phyloP scores from a whole-genome alignment of 192 early-diverging fungal genomes.

The Thoreauomyces humboldtii region DNA sequence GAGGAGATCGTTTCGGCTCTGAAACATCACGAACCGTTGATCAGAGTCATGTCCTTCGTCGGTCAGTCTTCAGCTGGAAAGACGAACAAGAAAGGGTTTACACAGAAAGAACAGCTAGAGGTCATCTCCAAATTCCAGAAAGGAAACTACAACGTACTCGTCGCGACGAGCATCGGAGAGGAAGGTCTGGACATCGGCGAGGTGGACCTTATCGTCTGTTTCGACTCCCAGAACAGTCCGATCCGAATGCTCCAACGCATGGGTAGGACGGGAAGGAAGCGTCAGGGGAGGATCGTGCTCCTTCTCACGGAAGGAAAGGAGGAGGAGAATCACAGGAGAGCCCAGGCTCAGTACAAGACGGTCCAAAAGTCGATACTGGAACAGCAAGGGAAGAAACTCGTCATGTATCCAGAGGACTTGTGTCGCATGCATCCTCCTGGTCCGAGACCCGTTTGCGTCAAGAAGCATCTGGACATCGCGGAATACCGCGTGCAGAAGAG shows the following conservation, averaged over 20 bases:
- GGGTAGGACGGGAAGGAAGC: conserved; percentile 78
- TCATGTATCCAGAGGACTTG: conserved; percentile 43
- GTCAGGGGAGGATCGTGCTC: conserved; percentile 62
- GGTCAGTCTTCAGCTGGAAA: conserved; percentile 60
- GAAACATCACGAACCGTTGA: conserved; percentile 59
- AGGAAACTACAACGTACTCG: conserved; percentile 80
- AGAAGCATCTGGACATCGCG: conserved; percentile 50
- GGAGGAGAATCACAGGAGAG: conserved; percentile 52
- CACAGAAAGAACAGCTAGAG: conserved; percentile 83
- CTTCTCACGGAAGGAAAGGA: conserved; percentile 70
- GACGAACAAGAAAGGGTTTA: conserved; percentile 65
- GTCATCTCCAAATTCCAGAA: conserved; percentile 60
- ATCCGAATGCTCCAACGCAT: conserved; percentile 72
- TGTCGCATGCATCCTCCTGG: conserved; percentile 52
- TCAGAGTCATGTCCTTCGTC: conserved; percentile 73
- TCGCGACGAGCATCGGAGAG: conserved; percentile 90
- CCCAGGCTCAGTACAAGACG: conserved; percentile 56
- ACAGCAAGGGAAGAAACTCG: conserved; percentile 43
- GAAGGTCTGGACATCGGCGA: conserved; percentile 97
- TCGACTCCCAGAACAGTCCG: conserved; percentile 73
- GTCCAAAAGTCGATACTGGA: conserved; percentile 65
- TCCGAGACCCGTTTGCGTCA: conserved; percentile 44
- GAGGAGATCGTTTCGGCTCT: conserved; percentile 71
- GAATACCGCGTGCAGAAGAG: conserved; percentile 25
- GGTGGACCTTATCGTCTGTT: conserved; percentile 90